Conservation (phyloP, 768 basidiomycete genomes). For the Tulasnella sp. region DNA sequence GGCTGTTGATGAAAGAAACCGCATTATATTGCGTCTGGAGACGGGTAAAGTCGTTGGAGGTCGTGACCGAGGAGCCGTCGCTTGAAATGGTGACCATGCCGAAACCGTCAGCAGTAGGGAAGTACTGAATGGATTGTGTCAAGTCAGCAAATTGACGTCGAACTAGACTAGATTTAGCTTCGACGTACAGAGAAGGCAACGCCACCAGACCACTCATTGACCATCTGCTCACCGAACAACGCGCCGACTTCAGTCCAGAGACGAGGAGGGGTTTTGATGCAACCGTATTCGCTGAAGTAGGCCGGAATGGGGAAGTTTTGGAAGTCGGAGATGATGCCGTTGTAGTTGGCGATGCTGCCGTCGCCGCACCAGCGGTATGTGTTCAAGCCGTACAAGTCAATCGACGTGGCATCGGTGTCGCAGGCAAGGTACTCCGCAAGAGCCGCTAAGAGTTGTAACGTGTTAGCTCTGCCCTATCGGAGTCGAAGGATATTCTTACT, state of each 20-base stretch:
- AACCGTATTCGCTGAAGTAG: constrained; percentile 89
- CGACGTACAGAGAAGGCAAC: constrained; percentile 55
- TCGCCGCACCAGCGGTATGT: constrained; percentile 73
- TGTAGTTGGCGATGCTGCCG: constrained; percentile 45
- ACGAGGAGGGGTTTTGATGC: constrained; percentile 58
- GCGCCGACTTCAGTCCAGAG: constrained; percentile 76
- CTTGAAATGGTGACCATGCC: constrained; percentile 77
- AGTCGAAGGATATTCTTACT: constrained; percentile 34
- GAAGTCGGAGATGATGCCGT: constrained; percentile 38
- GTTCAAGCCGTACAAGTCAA: constrained; percentile 86
- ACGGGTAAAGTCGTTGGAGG: constrained; percentile 62
- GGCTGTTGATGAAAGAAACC: constrained; percentile 56
- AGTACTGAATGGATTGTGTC: constrained; percentile 50
- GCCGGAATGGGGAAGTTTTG: constrained; percentile 67
- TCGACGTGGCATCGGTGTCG: constrained; percentile 60
- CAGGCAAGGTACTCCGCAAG: constrained; percentile 80
- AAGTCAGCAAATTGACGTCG: background rate
- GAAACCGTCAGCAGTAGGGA: constrained; percentile 75
- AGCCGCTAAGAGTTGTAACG: constrained; percentile 35
- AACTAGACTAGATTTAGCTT: background rate
- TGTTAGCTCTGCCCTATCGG: background rate
- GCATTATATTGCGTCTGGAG: constrained; percentile 60
- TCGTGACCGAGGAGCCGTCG: constrained; percentile 63
- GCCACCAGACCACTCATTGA: constrained; percentile 81
- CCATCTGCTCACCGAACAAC: constrained; percentile 67